These are phyloP conservation scores for Musa balbisiana DNA, from an alignment of 202 grass and related monocot genomes.

Conservation along the genomic window DNA sequence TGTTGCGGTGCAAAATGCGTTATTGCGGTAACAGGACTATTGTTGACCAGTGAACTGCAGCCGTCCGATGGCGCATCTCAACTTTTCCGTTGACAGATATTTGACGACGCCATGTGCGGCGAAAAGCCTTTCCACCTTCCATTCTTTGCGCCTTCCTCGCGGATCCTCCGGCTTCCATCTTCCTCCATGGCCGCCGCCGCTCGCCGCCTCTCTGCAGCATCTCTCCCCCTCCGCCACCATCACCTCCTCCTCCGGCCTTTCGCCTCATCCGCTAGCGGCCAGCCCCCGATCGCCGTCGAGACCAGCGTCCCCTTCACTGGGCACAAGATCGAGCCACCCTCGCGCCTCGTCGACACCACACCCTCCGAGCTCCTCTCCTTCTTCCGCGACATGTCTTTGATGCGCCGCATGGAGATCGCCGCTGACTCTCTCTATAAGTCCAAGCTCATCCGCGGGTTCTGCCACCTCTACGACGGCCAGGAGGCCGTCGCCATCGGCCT, in stretches of 20 bases:
- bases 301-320: conserved; percentile 83
- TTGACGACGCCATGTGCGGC: too few relatives aligned
- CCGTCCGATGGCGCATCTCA: too few relatives aligned
- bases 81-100: too few relatives aligned
- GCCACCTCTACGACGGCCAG: conserved; percentile 97
- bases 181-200: background rate
- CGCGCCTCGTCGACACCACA: conserved; percentile 63
- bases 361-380: conserved; percentile 72
- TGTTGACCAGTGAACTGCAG: too few relatives aligned
- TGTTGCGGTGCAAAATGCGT: too few relatives aligned
- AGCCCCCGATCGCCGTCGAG: conserved; percentile 58
- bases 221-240: conserved; percentile 6
- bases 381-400: conserved; percentile 78
- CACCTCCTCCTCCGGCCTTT: conserved; percentile 19
- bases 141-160: background rate
- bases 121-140: background rate
- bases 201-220: background rate
- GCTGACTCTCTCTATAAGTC: conserved; percentile 98
- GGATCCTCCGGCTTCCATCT: background rate
- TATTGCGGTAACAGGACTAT: too few relatives aligned
- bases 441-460: conserved; percentile 97
- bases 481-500: conserved; percentile 81
- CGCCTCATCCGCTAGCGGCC: conserved; percentile 29
- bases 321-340: conserved; percentile 76
- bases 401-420: conserved; percentile 96